Evolutionary conservation across 495 filamentous ascomycete genomes (phyloP).

Genomic region (Annulohypoxylon nitens): DNA sequence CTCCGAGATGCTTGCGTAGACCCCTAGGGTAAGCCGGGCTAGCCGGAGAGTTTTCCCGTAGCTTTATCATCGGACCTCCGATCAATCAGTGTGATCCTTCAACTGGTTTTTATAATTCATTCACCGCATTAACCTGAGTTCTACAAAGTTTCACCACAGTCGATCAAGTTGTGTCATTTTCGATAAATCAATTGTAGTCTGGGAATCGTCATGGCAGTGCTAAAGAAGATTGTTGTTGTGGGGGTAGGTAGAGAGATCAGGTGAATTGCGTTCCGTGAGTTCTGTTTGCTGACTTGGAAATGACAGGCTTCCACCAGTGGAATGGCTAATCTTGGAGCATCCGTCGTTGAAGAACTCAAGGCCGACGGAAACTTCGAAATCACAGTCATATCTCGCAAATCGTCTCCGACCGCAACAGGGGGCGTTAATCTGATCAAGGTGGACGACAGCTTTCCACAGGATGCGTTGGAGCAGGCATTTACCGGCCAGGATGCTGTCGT

Average conservation of each 20-base stretch:
- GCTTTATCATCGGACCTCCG: background rate
- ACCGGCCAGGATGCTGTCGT: constrained; percentile 4
- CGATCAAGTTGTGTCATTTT: background rate
- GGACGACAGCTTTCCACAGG: background rate
- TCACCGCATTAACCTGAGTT: background rate
- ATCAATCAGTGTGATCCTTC: background rate
- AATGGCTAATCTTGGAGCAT: constrained; percentile 3
- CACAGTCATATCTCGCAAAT: background rate
- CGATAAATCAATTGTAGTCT: too few relatives aligned
- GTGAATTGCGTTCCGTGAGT: background rate
- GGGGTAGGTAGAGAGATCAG: background rate
- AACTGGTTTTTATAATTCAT: background rate
- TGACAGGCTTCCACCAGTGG: background rate
- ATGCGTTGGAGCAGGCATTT: background rate
- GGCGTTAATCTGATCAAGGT: constrained; percentile 5
- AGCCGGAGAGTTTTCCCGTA: background rate
- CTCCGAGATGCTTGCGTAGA: background rate
- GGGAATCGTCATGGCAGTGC: background rate
- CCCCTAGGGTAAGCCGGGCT: background rate
- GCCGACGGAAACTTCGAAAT: background rate
- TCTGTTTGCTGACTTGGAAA: background rate
- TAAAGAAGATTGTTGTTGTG: background rate
- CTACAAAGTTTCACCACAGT: background rate
- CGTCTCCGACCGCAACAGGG: background rate
- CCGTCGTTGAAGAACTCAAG: background rate